Evolutionary conservation across 2,329 filamentous ascomycete genomes (phyloP), one percentile per base, ranked within the genome.

Genomic region (Teratosphaeria viscida): DNA sequence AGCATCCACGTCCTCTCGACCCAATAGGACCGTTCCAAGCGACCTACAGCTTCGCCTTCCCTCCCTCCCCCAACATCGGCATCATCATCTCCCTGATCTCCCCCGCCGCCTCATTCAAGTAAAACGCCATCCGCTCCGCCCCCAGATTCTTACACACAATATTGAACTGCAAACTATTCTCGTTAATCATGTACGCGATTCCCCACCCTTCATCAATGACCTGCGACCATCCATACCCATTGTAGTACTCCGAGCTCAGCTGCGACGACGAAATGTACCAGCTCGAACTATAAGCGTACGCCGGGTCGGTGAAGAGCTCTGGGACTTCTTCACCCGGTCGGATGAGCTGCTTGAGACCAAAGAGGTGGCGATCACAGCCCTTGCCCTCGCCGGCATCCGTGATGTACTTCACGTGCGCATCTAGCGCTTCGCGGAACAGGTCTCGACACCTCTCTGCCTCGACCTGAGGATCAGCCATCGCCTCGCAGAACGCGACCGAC

Each of bases 141-240:
- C 92, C 94, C 56, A 96, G 79, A 60, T 88, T 86, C 82, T 97
- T 99, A 73, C 89, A 94, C 65, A 95, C 92, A 66, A 99, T 85
- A 78, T 99, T 99, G 80, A 99, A 97, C 83, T 97, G 94, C 64
- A 99, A 82, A 75, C 90, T 95, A 76, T 96, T 95, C 81, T 97
- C 92, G 73, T 99, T 99, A 75, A 99, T 97, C 94, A 99, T 99
- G 75, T 99, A 99, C 47, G 94, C 94, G 72, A 99, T 95, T 52
- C 94, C 94, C 77, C 94, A 99, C 34, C 94, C 94, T 62, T 88
- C 89, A 71, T 97, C 92, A 59, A 97, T 88, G 57, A 99, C 94
- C 79, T 99, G 92, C 72, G 89, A 94, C 94, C 94, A 99, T 54
- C 94, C 94, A 76, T 99, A 99, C 27, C 95, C 94, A 74, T 99